phyloP scores from a whole-genome alignment of 768 basidiomycete species.

The Pulveroboletus ravenelii region DNA sequence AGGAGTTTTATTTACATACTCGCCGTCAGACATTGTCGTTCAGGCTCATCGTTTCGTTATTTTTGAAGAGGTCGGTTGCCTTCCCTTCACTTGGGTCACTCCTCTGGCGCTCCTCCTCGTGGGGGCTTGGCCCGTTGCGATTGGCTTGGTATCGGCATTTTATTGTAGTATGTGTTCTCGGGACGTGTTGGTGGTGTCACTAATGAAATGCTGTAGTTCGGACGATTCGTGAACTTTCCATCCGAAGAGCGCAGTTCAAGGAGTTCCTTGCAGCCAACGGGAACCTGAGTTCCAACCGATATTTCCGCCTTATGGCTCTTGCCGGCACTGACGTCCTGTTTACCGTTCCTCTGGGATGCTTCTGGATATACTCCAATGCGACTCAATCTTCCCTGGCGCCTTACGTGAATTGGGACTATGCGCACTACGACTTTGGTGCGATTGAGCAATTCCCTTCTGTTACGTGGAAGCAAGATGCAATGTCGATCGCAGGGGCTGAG shows the following conservation, averaged over 20 bases:
- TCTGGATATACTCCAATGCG: slow-evolving; percentile 33
- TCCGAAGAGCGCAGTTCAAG: slow-evolving; percentile 32
- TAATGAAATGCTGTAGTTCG: slow-evolving; percentile 19
- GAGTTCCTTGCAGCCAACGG: slow-evolving; percentile 34
- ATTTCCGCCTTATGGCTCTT: slow-evolving; percentile 61
- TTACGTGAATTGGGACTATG: slow-evolving; percentile 44
- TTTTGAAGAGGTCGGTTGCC: slow-evolving; percentile 47
- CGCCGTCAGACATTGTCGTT: slow-evolving; percentile 41
- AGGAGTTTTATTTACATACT: background rate
- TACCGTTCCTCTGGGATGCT: slow-evolving; percentile 31
- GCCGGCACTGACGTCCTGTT: slow-evolving; percentile 42
- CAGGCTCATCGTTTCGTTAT: slow-evolving; percentile 51
- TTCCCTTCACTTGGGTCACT: slow-evolving; percentile 35
- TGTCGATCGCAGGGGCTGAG: slow-evolving; percentile 30
- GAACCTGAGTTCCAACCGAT: slow-evolving; percentile 49
- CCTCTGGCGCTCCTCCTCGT: slow-evolving; percentile 33
- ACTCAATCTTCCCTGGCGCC: slow-evolving; percentile 24
- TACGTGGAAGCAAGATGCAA: slow-evolving; percentile 36
- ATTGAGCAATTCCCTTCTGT: slow-evolving; percentile 38
- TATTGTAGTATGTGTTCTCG: slow-evolving; percentile 36
- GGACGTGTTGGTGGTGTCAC: too few species aligned
- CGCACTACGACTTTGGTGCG: slow-evolving; percentile 39
- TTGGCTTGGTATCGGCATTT: slow-evolving; percentile 36
- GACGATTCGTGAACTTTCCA: slow-evolving; percentile 29
- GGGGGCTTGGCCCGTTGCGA: slow-evolving; percentile 35